Evolutionary conservation across 495 filamentous ascomycete species (phyloP).

Genomic region (Neurospora sp.): DNA sequence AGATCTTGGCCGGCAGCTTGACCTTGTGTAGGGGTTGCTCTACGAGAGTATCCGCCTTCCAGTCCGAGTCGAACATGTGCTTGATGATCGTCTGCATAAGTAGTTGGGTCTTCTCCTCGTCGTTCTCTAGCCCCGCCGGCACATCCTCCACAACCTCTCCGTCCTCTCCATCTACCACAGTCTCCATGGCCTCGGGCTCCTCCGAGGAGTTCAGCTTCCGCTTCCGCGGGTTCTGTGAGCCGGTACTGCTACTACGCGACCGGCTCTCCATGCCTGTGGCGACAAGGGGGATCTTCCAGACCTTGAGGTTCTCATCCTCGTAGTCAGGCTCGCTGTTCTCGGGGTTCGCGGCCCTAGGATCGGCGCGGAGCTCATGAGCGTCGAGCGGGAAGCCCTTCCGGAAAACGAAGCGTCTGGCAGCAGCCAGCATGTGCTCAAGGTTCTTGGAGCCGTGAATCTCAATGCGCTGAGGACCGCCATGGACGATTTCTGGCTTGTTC

Average conservation of each 20-base stretch:
- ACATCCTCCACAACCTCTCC: neutral
- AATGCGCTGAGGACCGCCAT: constrained; percentile 21
- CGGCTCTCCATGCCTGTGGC: constrained; percentile 5
- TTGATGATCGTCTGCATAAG: constrained; percentile 51
- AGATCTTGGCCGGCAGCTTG: constrained; percentile 56
- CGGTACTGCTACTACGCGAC: constrained; percentile 7
- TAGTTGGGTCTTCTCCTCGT: constrained; percentile 33
- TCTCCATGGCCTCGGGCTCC: constrained; percentile 51
- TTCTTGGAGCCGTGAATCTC: constrained; percentile 72
- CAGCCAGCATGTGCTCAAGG: constrained; percentile 66
- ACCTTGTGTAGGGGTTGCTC: constrained; percentile 56
- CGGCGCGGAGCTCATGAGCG: constrained; percentile 51
- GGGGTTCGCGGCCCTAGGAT: constrained; percentile 14
- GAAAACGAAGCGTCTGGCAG: constrained; percentile 81
- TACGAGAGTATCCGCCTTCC: constrained; percentile 57
- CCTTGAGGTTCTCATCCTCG: constrained; percentile 60
- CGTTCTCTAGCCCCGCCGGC: constrained; percentile 4
- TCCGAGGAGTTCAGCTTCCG: constrained; percentile 7
- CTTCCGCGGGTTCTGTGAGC: constrained; percentile 6
- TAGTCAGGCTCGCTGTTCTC: constrained; percentile 47
- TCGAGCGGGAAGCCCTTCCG: constrained; percentile 64
- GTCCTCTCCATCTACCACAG: constrained; percentile 10
- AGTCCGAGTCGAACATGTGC: constrained; percentile 74
- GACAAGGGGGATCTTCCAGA: constrained; percentile 69
- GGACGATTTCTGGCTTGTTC: constrained; percentile 11